These are phyloP conservation scores for Heliamphora pulchella DNA, from an alignment of 179 eudicot genomes.

Conservation along the genomic window DNA sequence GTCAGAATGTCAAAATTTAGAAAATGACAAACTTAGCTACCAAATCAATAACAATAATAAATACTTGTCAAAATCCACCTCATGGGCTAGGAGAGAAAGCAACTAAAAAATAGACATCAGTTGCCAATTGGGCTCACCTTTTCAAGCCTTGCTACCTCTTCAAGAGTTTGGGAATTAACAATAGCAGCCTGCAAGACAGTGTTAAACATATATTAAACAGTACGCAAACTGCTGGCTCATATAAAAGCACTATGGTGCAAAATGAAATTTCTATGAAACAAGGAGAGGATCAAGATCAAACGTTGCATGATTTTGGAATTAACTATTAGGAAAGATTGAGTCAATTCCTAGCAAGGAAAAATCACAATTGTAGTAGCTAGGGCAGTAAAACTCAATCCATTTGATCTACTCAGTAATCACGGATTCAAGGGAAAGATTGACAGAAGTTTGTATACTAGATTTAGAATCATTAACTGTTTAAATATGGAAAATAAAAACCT, in stretches of 20 bases:
- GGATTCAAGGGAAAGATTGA: background rate
- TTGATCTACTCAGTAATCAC: background rate
- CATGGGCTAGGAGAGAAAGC: background rate
- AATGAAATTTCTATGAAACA: background rate
- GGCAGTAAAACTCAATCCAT: background rate
- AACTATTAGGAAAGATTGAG: background rate
- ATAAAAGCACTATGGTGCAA: background rate
- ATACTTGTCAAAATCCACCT: conserved; percentile 2
- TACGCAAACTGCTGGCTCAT: background rate
- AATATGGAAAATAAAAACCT: background rate
- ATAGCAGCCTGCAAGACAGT: conserved; percentile 86
- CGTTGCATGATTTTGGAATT: background rate
- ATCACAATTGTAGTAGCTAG: background rate
- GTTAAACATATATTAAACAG: background rate
- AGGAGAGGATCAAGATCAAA: background rate
- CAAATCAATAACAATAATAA: background rate
- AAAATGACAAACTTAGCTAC: background rate
- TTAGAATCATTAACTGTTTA: background rate
- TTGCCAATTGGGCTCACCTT: conserved; percentile 42
- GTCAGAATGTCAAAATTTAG: background rate
- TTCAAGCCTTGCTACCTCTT: conserved; percentile 98
- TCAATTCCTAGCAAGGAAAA: background rate
- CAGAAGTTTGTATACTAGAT: background rate
- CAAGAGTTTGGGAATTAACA: conserved; percentile 93
- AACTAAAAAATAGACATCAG: background rate